Base-by-base conservation (phyloP, 23 red algal species). In the Cyanidioschyzon merolae region DNA sequence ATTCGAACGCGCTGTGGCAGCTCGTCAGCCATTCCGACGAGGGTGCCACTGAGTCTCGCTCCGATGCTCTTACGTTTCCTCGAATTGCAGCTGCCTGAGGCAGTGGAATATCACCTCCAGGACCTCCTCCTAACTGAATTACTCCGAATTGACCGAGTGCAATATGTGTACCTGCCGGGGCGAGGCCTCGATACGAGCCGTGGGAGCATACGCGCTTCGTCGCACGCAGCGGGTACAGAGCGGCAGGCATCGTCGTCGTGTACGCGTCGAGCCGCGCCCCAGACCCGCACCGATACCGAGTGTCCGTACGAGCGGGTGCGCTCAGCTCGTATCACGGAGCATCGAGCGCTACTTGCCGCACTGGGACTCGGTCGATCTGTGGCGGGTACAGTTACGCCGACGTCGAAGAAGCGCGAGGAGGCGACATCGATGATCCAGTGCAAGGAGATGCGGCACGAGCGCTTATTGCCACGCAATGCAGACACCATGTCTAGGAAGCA, bases 221-320 rank as follows among this genome's bases (percentile, higher is more conserved):
- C n/a, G n/a, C n/a, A n/a, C n/a, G n/a, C n/a, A n/a, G n/a, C n/a
- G n/a, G n/a, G n/a, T n/a, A n/a, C n/a, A n/a, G n/a, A n/a, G n/a
- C n/a, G n/a, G n/a, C n/a, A n/a, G n/a, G n/a, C n/a, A n/a, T n/a
- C n/a, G n/a, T n/a, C n/a, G n/a, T n/a, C n/a, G n/a, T n/a, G n/a
- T n/a, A n/a, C n/a, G n/a, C n/a, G n/a, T n/a, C n/a, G n/a, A n/a
- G n/a, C n/a, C n/a, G n/a, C n/a, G n/a, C n/a, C n/a, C n/a, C 45
- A 21, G 21, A 21, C 45, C 12, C 45, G 45, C 21, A 15, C 45
- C 7, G 45, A 54, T 21, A 54, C 45, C 45, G 29, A 3, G 21
- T 3, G 63, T 32, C 12, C 29, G n/a, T 71, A 71, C 29, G 63
- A 71, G 63, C 63, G 29, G 63, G 63, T 35, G n/a, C 63, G 63